Evolutionary conservation across 495 filamentous ascomycete genomes (phyloP).

Genomic region (Penicillium simplicissimum): DNA sequence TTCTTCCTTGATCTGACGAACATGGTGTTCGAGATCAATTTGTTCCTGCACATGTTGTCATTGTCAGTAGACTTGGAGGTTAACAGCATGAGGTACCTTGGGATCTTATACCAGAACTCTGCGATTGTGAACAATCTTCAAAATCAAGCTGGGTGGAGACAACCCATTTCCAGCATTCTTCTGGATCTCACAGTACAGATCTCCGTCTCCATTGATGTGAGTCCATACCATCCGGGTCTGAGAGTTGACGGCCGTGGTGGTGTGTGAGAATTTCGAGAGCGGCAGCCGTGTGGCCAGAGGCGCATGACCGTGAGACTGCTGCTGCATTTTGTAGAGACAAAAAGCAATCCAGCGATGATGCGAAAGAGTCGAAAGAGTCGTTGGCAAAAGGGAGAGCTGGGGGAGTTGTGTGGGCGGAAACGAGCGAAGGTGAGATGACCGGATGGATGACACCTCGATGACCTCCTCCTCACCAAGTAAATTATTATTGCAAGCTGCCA

Average conservation of each 20-base stretch:
- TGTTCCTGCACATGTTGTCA: constrained; percentile 39
- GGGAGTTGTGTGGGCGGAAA: background rate
- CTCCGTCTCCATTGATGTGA: constrained; percentile 38
- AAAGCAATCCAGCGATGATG: background rate
- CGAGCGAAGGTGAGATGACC: background rate
- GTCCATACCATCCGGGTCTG: constrained; percentile 40
- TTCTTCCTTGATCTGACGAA: constrained; percentile 17
- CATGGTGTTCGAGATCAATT: constrained; percentile 34
- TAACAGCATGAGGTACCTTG: background rate
- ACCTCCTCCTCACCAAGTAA: background rate
- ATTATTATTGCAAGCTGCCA: no score
- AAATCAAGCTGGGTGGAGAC: constrained; percentile 16
- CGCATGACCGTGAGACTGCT: background rate
- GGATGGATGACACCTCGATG: background rate
- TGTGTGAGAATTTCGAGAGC: constrained; percentile 47
- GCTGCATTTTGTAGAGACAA: background rate
- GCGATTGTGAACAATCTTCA: constrained; percentile 30
- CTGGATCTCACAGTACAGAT: constrained; percentile 35
- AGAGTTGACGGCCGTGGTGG: constrained; percentile 35
- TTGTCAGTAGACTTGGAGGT: constrained; percentile 6
- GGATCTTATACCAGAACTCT: constrained; percentile 32
- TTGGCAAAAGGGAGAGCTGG: background rate
- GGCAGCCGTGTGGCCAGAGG: constrained; percentile 29
- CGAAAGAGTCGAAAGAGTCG: background rate
- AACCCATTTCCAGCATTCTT: constrained; percentile 3